phyloP scores from a whole-genome alignment of 257 asterid genomes.

The Fraxinus americana region DNA sequence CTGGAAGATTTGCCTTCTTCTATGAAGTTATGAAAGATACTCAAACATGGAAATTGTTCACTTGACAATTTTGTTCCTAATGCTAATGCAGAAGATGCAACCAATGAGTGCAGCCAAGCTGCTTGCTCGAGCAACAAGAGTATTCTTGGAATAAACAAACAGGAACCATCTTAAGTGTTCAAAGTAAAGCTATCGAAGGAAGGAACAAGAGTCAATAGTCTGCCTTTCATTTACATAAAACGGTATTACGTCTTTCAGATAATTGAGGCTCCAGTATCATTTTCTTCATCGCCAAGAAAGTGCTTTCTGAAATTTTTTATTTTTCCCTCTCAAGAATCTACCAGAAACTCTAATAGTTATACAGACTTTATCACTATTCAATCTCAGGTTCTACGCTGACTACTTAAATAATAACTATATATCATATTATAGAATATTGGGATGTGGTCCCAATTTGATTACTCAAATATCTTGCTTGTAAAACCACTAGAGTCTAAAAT shows the following conservation, averaged over 20 bases:
- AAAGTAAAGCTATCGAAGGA: not conserved
- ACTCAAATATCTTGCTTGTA: too few relatives aligned
- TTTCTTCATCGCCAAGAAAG: too few relatives aligned
- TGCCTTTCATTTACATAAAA: not conserved
- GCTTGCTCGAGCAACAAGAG: constrained; percentile 57
- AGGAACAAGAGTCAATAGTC: not conserved
- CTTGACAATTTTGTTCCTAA: constrained; percentile 21
- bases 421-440: constrained; percentile 5
- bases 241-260: not conserved
- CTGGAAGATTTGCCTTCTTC: constrained; percentile 35
- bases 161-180: not conserved
- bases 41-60: constrained; percentile 31
- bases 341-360: not conserved
- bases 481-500: too few relatives aligned
- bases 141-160: constrained; percentile 32
- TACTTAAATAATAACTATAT: constrained; percentile 30
- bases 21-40: constrained; percentile 30
- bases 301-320: too few relatives aligned
- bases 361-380: not conserved
- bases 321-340: not conserved
- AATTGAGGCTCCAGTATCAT: not conserved
- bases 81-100: constrained; percentile 28
- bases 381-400: constrained; percentile 23
- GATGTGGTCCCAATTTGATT: not conserved
- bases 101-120: constrained; percentile 33